phyloP scores from a whole-genome alignment of 2,329 filamentous ascomycete species.

The Cladorrhinum sp. region DNA sequence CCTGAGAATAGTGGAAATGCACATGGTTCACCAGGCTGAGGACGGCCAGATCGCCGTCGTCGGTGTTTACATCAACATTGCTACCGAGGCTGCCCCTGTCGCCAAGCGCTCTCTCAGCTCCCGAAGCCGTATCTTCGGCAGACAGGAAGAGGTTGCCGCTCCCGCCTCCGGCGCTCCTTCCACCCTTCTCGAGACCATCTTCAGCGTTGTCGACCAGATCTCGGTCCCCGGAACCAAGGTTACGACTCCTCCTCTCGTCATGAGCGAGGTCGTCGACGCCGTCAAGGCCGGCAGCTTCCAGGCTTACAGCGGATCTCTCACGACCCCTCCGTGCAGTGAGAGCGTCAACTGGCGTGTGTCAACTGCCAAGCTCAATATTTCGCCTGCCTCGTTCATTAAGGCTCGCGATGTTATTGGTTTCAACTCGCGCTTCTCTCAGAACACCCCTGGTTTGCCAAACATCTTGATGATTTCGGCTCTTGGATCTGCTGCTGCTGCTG shows the following conservation, averaged over 20 bases:
- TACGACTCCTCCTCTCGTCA: slow-evolving; percentile 40
- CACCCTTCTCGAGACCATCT: slow-evolving; percentile 45
- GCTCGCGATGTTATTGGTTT: slow-evolving; percentile 45
- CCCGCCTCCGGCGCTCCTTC: slow-evolving; percentile 32
- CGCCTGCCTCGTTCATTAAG: slow-evolving; percentile 36
- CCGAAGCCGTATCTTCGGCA: slow-evolving; percentile 13
- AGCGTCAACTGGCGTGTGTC: slow-evolving; percentile 47
- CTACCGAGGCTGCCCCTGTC: slow-evolving; percentile 27
- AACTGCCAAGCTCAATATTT: slow-evolving; percentile 40
- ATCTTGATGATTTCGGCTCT: slow-evolving; percentile 30
- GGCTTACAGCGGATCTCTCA: slow-evolving; percentile 46
- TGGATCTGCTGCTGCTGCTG: slow-evolving; percentile 15
- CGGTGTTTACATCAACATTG: slow-evolving; percentile 43
- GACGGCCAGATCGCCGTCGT: slow-evolving; percentile 42
- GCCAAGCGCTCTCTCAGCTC: slow-evolving; percentile 12
- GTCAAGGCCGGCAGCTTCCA: slow-evolving; percentile 40
- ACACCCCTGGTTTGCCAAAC: slow-evolving; percentile 39
- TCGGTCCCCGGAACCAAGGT: slow-evolving; percentile 41
- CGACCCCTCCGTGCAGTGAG: slow-evolving; percentile 49
- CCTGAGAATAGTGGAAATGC: slow-evolving; percentile 45
- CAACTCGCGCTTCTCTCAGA: slow-evolving; percentile 47
- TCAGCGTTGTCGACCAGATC: slow-evolving; percentile 41
- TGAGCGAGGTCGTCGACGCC: slow-evolving; percentile 41
- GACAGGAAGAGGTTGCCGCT: slow-evolving; percentile 11
- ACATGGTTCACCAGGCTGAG: slow-evolving; percentile 56